A percentile compares a stretch with the other conserved stretches of the same genome.
Conservation (phyloP, 208 protist species). For the Leishmania arabica region DNA sequence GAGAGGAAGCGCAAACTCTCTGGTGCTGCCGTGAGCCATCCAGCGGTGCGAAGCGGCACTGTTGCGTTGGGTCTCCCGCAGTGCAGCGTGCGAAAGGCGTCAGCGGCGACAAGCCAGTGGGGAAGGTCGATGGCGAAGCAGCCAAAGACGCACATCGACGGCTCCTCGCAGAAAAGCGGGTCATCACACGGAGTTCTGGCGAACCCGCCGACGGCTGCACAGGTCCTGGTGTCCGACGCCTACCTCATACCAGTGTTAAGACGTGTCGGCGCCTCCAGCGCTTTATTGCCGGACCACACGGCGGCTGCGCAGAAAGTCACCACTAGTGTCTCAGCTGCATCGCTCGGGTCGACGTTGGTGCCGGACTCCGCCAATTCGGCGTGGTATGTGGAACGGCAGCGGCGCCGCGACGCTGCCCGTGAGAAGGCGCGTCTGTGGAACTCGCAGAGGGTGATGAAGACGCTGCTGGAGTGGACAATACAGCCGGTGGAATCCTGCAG, state of each 20-base stretch:
- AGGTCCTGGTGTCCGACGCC: constrained; percentile 15
- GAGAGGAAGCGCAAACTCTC: constrained; percentile 4
- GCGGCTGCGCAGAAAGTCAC: neutral
- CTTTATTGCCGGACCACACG: neutral
- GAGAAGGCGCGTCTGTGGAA: constrained; percentile 54
- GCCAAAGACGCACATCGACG: neutral
- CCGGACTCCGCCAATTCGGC: neutral
- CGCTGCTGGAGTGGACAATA: constrained; percentile 73
- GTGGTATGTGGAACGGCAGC: constrained; percentile 58
- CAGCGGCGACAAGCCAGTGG: neutral
- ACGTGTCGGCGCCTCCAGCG: constrained; percentile 1
- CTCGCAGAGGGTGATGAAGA: constrained; percentile 74
- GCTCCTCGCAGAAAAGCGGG: neutral
- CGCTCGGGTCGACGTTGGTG: neutral
- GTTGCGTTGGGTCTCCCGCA: constrained; percentile 8
- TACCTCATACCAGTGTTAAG: constrained; percentile 24
- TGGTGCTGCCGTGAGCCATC: neutral
- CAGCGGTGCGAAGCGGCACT: neutral
- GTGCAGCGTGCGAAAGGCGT: neutral
- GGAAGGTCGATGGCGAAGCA: neutral
- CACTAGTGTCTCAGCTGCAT: neutral
- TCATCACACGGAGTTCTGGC: neutral
- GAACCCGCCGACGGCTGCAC: neutral
- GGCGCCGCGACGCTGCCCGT: constrained; percentile 39
- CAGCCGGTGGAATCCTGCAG: constrained; percentile 9